Evolutionary conservation across 345 rosid species (phyloP).

Genomic region (Heritiera littoralis): DNA sequence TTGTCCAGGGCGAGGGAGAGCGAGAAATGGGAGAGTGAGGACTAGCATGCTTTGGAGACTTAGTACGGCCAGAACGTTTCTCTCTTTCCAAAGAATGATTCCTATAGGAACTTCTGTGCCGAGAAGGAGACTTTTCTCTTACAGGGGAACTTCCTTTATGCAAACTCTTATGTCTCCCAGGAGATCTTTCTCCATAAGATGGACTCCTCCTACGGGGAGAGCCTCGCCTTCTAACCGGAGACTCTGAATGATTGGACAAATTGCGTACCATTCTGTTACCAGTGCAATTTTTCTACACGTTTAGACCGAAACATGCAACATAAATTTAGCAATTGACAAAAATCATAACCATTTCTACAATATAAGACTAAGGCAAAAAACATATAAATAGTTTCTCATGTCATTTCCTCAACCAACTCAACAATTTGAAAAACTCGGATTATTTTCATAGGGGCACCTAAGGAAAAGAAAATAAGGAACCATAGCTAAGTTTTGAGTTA

Average conservation of each 20-base stretch:
- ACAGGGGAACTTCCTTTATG: constrained; percentile 17
- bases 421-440: background rate
- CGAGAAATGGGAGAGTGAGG: constrained; percentile 39
- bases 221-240: constrained; percentile 45
- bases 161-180: constrained; percentile 12
- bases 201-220: constrained; percentile 31
- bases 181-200: constrained; percentile 19
- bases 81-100: constrained; percentile 44
- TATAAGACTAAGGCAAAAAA: background rate
- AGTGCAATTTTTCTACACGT: background rate
- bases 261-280: constrained; percentile 45
- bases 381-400: background rate
- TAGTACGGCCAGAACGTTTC: constrained; percentile 33
- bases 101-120: constrained; percentile 41
- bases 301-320: background rate
- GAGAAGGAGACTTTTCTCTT: constrained; percentile 46
- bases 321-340: background rate
- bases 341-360: background rate
- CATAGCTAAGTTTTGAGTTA: background rate
- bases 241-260: constrained; percentile 37
- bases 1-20: constrained; percentile 77
- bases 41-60: constrained; percentile 41
- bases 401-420: background rate
- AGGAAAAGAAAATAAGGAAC: background rate
- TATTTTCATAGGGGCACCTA: constrained; percentile 1